Conservation (phyloP, 345 rosid species). For the Hypericum perforatum region DNA sequence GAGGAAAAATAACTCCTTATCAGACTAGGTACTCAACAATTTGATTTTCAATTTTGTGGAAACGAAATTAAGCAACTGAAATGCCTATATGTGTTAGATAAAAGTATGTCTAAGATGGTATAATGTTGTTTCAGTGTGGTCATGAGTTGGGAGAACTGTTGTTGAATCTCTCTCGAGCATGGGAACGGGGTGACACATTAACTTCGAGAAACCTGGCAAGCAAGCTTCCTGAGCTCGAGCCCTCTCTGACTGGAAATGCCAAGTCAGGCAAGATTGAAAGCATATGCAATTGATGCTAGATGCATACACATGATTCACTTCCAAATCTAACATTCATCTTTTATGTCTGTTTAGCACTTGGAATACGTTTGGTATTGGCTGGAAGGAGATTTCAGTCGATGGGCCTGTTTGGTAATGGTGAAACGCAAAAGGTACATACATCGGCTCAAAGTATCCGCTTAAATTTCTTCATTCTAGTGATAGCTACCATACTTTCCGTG, state of each 20-base stretch:
- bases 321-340: constrained; percentile 19
- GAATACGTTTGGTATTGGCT: constrained; percentile 65
- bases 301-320: constrained; percentile 15
- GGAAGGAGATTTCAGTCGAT: constrained; percentile 83
- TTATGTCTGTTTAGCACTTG: constrained; percentile 54
- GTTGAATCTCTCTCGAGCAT: constrained; percentile 65
- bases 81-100: too few relatives aligned
- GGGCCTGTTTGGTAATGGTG: constrained; percentile 96
- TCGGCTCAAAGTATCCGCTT: neutral
- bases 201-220: constrained; percentile 46
- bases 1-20: too few relatives aligned
- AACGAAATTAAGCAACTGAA: too few relatives aligned
- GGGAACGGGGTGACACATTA: constrained; percentile 71
- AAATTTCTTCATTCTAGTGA: too few relatives aligned
- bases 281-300: constrained; percentile 14
- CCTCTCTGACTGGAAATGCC: constrained; percentile 36
- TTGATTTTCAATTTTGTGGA: too few relatives aligned
- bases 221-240: constrained; percentile 49
- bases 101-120: neutral
- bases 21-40: too few relatives aligned
- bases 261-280: constrained; percentile 53
- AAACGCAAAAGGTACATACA: constrained; percentile 59
- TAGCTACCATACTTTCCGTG: too few relatives aligned
- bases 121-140: constrained; percentile 51
- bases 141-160: constrained; percentile 64